Base-by-base conservation (phyloP, 345 rosid genomes). In the Camelina sativa region DNA sequence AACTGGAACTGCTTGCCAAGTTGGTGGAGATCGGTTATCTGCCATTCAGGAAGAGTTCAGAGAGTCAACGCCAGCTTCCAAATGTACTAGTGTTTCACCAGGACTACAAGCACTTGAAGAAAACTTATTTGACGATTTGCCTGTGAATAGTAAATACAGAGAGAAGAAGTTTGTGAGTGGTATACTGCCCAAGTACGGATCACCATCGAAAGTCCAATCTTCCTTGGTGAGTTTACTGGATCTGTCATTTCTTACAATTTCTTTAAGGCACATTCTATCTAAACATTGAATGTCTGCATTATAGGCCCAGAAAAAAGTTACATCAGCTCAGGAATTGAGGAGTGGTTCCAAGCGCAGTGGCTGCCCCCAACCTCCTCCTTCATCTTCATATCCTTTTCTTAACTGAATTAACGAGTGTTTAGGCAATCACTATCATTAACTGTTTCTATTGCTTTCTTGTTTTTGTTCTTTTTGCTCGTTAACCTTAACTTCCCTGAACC, bases 361-460 rank as follows among this genome's bases (percentile, higher is more conserved):
- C 59, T 79, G 85, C 35, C 89, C 87, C 20, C 82, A 82, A 58
- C 89, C 90, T 41, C 81, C 69, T 69, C 74, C 82, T 35, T 77
- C 88, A 77, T 81, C 93, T 77, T 84, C 91, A 94, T 94, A 94
- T 94, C 99, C 99, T 91, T 91, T 66, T 68, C 64, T 66, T 58
- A 62, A 59, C 61, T 74, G 54, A 2, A 46, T n/a, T 64, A 20
- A 38, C 57, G 1, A 5, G 11, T 57, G 37, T 57, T 30, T 13
- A 40, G 53, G 59, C 60, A 64, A 57, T 22, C 19, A 55, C 59
- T 52, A 57, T 61, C 12, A 2, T 16, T 25, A 38, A 5, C 53
- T 40, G 28, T 16, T 68, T 68, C 69, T 34, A 34, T 25, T 67
- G 70, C 19, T 61, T 60, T 73, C 23, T 16, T 23, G 8, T 13